Evolutionary conservation across 305 asterid species (phyloP), one percentile per base, ranked within the genome.

Genomic region (Solanum chacoense): DNA sequence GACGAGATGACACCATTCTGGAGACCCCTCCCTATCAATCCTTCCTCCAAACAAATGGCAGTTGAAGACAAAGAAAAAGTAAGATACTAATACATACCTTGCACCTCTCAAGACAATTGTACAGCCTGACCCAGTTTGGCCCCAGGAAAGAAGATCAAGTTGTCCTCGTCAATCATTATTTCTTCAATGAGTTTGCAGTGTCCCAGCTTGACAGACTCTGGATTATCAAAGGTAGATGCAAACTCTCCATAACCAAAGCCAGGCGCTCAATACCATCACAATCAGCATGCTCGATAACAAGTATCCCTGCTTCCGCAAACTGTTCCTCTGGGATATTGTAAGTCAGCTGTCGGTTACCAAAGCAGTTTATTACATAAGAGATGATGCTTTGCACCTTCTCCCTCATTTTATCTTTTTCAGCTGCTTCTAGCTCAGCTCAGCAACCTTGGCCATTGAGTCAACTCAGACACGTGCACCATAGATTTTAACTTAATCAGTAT

Each of bases 391-490:
- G 94, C 88, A 95, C 98, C 92, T 96, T 97, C 90, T 95, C 98
- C 90, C 97, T 94, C 99, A 95, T 97, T 91, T 97, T 97, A 65
- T 92, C 96, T 92, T 96, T 93, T 90, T 96, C 98, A 90, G 99
- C 98, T 31, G 86, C 94, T 94, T 97, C 99, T 84, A 96, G 96
- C 93, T 97, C 98, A 96, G 96, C 93, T 97, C 98, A 74, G 98
- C 99, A 35, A 97, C 99, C 94, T 96, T 96, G 88, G 98, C 94
- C 99, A 97, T 96, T 20, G 99, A 97, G 92, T 97, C 99, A 88
- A 96, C 99, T 63, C 99, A 97, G 42, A 97, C 99, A 85, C 98
- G 98, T 34, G 99, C 98, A 85, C 99, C 99, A 80, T 96, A 97
- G 79, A 97, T 97, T 92, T 97, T 96, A 85, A 96, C 98, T 93